Evolutionary conservation across 768 basidiomycete species (phyloP), one percentile per base, ranked within the genome.

Genomic region (Kwoniella pini): DNA sequence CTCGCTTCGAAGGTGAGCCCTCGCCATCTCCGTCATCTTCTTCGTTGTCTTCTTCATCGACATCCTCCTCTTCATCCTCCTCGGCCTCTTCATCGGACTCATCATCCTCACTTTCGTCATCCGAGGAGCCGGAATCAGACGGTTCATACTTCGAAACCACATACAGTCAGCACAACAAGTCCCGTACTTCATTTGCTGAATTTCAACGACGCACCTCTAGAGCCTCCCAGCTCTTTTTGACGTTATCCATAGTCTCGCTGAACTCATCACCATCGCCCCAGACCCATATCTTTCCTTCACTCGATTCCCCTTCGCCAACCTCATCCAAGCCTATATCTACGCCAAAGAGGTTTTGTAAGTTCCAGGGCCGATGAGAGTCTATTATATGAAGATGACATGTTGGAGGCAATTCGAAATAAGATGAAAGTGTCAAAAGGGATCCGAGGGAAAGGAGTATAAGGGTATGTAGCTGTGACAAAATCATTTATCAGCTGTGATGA

Each of bases 381-480:
- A 99, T 90, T 69, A 98, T 87, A 80, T 99, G 96, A 40, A 97
- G 84, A 83, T 86, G 54, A 85, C 85, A 50, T 88, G 43, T 50
- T 40, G 70, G 60, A 26, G 76, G 66, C 19, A 78, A 62, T 2
- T 72, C 60, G 53, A 81, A 80, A 64, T 78, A 77, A 17, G 87
- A 84, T 9, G 90, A 84, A 4, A 99, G 83, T 63, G 96, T 92
- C 31, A 90, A 83, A 45, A 93, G 85, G 1, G 88, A 86, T 39
- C 96, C 96, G 81, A 99, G 89, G 68, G 95, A 95, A 49, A 99
- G 79, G 43, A 99, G 83, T 49, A 99, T 86, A 50, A 99, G 83
- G 3, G 92, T 92, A 70, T 90, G 90, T 24, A 80, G 69, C 76
- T 79, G 57, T 3, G 7, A 4, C n/a, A 26, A 49, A 22, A 6